These are phyloP conservation scores for Leccinum imitatum DNA, from an alignment of 768 basidiomycete species.

Conservation along the genomic window DNA sequence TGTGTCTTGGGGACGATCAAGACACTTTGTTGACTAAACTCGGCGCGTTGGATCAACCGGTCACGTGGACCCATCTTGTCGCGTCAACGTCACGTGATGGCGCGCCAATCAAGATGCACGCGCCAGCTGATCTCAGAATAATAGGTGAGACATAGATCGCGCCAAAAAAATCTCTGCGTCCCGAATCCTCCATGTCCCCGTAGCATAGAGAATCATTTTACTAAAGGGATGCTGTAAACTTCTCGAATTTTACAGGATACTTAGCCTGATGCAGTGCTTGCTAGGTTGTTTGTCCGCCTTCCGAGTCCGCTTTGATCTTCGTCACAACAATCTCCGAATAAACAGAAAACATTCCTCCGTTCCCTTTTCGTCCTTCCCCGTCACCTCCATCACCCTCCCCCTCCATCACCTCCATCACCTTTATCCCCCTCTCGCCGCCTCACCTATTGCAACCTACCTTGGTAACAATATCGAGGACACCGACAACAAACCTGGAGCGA, in stretches of 20 bases:
- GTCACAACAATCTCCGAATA: slow-evolving; percentile 6
- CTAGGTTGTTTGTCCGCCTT: slow-evolving; percentile 8
- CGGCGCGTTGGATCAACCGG: slow-evolving; percentile 1
- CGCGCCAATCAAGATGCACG: background rate
- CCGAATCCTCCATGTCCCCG: background rate
- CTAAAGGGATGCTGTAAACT: background rate
- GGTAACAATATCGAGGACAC: background rate
- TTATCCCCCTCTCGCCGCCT: background rate
- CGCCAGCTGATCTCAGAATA: slow-evolving; percentile 9
- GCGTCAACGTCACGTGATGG: slow-evolving; percentile 16
- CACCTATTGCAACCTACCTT: slow-evolving; percentile 1
- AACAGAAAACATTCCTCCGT: slow-evolving; percentile 9
- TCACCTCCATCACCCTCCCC: background rate
- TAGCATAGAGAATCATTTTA: background rate
- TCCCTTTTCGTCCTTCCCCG: background rate
- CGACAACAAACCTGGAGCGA: background rate
- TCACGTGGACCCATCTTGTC: slow-evolving; percentile 20
- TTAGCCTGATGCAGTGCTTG: background rate
- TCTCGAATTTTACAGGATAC: background rate
- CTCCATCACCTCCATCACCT: background rate
- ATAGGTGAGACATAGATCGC: slow-evolving; percentile 17
- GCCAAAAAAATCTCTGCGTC: background rate
- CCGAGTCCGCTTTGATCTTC: slow-evolving; percentile 13
- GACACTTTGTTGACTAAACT: slow-evolving; percentile 22
- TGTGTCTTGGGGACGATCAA: too few relatives aligned